Base-by-base conservation (phyloP, 2,329 filamentous ascomycete genomes). In the Atkinsonella hypoxylon region DNA sequence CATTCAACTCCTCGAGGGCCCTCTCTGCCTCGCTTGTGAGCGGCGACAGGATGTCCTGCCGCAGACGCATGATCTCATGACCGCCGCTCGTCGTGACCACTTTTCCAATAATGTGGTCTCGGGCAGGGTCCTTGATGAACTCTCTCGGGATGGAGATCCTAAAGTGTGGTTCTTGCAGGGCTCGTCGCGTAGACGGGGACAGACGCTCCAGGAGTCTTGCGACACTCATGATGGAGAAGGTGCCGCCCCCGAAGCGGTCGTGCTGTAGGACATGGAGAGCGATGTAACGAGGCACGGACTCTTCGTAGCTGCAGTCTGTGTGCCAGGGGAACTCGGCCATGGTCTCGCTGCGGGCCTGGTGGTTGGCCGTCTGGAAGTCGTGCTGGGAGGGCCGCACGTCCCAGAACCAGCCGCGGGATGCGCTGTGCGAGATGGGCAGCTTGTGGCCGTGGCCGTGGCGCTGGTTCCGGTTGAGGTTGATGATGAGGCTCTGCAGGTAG, bases 281-380 rank as follows among this genome's bases (percentile, higher is more conserved):
- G 45, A 72, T 71, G 45, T 62, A 71, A 3, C 64, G 50, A 2
- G 70, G 69, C 1, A 66, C 59, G 0, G 55, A 53, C 1, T 61
- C 48, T 45, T 72, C 70, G 45, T 72, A 72, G 54, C 67, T 70
- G 56, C 70, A 71, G 45, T 72, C 69, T 0, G 67, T 72, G 45
- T 72, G 70, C 70, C 70, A 72, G 0, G 69, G 64, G 30, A 72
- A 72, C 1, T 67, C 57, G 0, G 64, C 53, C 66, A 69, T 70
- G 0, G 70, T 72, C 52, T 72, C 69, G 0, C 66, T 69, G 0
- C 68, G 59, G 0, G 69, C 70, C 17, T 64, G 66, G 26, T 66
- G 60, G 17, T 57, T 54, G 15, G 50, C 56, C 38, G 61, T 58
- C 42, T 69, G 63, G 45, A 62, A 64, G 22, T 30, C 59, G 12